These are phyloP conservation scores for Populus deltoides DNA, from an alignment of 345 rosid species.

Conservation along the genomic window DNA sequence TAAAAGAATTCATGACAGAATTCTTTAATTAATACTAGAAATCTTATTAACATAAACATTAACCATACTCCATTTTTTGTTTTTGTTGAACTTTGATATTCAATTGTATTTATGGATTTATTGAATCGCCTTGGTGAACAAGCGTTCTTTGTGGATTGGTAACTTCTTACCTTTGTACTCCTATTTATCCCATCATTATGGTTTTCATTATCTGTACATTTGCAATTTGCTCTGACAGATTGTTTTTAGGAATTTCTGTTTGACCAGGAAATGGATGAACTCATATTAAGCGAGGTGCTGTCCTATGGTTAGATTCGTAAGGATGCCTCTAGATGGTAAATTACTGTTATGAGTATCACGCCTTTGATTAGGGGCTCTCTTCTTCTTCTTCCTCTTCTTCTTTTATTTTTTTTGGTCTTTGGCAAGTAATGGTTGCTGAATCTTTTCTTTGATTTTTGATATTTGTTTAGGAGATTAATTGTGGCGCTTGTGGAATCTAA, in stretches of 20 bases:
- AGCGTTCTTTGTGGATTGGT: not conserved
- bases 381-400: too few species aligned
- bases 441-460: not conserved
- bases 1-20: not conserved
- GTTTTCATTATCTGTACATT: conserved; percentile 9
- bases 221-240: conserved; percentile 25
- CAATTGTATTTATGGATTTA: not conserved
- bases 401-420: not conserved
- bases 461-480: not conserved
- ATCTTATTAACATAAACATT: not conserved
- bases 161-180: not conserved
- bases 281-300: conserved; percentile 29
- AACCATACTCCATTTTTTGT: not conserved
- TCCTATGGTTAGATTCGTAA: conserved; percentile 33
- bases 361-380: conserved; percentile 19
- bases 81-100: not conserved
- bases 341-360: conserved; percentile 19
- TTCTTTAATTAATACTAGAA: not conserved
- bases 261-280: conserved; percentile 31
- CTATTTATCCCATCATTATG: not conserved
- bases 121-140: not conserved
- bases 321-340: conserved; percentile 38
- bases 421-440: not conserved
- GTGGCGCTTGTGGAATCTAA: conserved; percentile 2
- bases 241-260: conserved; percentile 21